Conservation (phyloP, 2,329 filamentous ascomycete genomes). For the Colletotrichum sp. region DNA sequence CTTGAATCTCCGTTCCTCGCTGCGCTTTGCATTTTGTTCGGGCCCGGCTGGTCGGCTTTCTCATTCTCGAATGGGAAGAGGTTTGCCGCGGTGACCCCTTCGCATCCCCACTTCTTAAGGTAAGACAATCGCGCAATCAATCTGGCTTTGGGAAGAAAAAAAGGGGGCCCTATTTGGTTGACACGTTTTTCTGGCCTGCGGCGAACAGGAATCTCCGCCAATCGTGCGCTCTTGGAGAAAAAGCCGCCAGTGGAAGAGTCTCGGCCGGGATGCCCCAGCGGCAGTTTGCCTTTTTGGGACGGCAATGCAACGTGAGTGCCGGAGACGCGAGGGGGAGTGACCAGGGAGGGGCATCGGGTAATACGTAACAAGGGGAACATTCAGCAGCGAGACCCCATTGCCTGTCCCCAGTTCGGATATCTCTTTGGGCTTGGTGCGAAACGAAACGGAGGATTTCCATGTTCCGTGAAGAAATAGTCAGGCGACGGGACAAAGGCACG, state of each 20-base stretch:
- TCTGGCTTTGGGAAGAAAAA: not conserved
- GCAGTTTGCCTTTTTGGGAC: not conserved
- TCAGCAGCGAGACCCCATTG: not conserved
- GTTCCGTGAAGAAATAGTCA: not conserved
- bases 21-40: not conserved
- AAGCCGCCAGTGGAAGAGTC: not conserved
- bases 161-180: not conserved
- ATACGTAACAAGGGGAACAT: not conserved
- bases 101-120: not conserved
- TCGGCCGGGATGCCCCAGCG: not conserved
- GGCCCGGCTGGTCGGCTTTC: not conserved
- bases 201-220: slow-evolving; percentile 10
- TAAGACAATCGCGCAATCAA: not conserved
- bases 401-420: not conserved
- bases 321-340: not conserved
- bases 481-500: not conserved
- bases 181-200: not conserved
- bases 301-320: not conserved
- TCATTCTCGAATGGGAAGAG: not conserved
- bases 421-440: not conserved
- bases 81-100: not conserved
- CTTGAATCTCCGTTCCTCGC: not conserved
- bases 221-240: not conserved
- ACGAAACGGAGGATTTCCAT: not conserved
- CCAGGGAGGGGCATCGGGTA: not conserved